Percentiles rank a stretch among this genome's conserved stretches.
These are phyloP conservation scores for Onygena corvina DNA, from an alignment of 2,329 filamentous ascomycete species.

Conservation along the genomic window DNA sequence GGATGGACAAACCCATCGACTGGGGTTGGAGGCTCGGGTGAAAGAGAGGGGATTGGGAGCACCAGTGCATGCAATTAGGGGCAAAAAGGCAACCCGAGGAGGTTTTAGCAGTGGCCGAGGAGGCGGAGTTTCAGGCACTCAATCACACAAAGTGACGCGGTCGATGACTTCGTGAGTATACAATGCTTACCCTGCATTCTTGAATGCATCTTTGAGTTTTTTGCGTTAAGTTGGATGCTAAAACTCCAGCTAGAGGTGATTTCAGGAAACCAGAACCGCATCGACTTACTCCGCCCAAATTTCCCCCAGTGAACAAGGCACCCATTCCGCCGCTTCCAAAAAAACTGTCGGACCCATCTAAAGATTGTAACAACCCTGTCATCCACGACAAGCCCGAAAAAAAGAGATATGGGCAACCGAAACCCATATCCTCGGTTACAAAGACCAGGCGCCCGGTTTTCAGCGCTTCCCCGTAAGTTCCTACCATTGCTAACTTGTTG, in stretches of 20 bases:
- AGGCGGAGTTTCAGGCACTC: constrained; percentile 19
- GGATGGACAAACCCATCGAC: constrained; percentile 31
- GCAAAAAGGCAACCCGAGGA: neutral
- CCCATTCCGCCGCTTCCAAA: neutral
- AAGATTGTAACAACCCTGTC: constrained; percentile 10
- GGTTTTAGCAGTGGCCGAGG: constrained; percentile 17
- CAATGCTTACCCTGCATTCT: neutral
- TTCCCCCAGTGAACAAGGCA: neutral
- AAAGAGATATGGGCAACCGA: neutral
- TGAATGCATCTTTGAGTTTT: no score
- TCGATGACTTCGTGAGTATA: neutral
- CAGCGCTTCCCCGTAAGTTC: constrained; percentile 11
- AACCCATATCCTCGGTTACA: neutral
- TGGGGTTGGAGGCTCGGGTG: neutral
- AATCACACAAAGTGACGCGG: constrained; percentile 13
- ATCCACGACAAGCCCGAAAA: neutral
- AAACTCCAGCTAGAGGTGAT: neutral
- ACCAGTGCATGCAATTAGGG: neutral
- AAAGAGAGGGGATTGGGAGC: neutral
- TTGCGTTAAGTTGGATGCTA: no score
- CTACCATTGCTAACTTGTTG: neutral
- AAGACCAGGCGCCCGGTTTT: constrained; percentile 11
- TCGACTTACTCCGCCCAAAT: neutral
- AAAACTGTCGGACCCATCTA: constrained; percentile 10
- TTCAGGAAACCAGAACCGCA: neutral